Base-by-base conservation (phyloP, 768 basidiomycete genomes). In the Suillus plorans region DNA sequence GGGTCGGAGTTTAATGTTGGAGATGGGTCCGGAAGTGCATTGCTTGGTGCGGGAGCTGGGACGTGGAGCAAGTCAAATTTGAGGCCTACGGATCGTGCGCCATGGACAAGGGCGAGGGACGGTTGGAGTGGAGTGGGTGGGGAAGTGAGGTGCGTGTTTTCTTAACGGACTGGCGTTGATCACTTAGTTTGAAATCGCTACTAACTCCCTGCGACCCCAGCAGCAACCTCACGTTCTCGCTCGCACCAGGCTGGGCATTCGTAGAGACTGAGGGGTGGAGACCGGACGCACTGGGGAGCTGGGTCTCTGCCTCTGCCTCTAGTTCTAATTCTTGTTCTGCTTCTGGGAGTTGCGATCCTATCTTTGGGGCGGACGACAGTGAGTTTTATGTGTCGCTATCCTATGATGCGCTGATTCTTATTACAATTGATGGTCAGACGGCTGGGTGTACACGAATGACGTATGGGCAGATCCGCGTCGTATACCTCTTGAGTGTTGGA, bases 391-490 rank as follows among this genome's bases (percentile, higher is more conserved):
- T 1, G 20, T 12, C 12, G 5, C 28, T 31, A 31, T 53, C 6
- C 6, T 73, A 73, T 72, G 39, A 57, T 68, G 70, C n/a, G 6
- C 28, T 14, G 49, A 50, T 31, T 3, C 39, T 49, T 13, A 37
- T 18, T 41, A 60, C 25, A 9, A n/a, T 5, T 7, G 3, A 53
- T 36, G 28, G 36, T 31, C 60, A 88, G 90, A 86, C 69, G 92
- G 91, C 4, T 94, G 93, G 91, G 85, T 90, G 16, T 94, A 94
- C 70, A 89, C 89, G 9, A 90, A 91, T 66, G 91, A 92, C 64
- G 78, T 82, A 0, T 94, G 92, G 93, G 77, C 85, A 5, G 81
- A 87, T 63, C 79, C 86, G 13, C 63, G 76, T 72, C 45, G 76
- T 71, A 67, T 67, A 73, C 71, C 80, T 75, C 47, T 79, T 79